Conservation (phyloP, 495 filamentous ascomycete species). For the Filosporella fistucella region DNA sequence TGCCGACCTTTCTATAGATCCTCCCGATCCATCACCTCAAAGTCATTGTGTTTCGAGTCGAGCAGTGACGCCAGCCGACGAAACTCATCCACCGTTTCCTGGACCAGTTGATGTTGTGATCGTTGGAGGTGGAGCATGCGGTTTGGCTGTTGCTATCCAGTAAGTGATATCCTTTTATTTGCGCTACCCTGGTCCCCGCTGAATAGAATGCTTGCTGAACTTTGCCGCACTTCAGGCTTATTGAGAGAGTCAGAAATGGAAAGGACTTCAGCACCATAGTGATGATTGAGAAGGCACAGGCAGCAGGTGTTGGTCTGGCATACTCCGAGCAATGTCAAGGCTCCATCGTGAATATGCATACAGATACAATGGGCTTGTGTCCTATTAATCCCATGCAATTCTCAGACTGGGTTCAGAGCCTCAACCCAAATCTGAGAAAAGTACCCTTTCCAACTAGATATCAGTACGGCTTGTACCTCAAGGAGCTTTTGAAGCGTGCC, state of each 20-base stretch:
- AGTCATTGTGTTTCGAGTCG: too few relatives aligned
- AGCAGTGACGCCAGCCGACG: neutral
- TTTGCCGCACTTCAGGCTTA: neutral
- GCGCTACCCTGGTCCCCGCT: neutral
- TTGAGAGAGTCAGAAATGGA: neutral
- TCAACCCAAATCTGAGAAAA: neutral
- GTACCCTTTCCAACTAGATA: neutral
- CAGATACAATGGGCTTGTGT: conserved; percentile 1
- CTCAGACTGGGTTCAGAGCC: neutral
- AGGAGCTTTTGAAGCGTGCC: neutral
- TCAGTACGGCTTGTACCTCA: neutral
- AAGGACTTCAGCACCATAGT: neutral
- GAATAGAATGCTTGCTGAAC: neutral
- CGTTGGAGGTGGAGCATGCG: neutral
- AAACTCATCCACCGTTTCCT: neutral
- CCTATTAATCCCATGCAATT: neutral
- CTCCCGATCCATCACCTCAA: too few relatives aligned
- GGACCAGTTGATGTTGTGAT: neutral
- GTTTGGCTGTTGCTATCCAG: neutral
- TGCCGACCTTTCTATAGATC: too few relatives aligned
- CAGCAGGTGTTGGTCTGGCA: neutral
- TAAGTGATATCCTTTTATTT: neutral
- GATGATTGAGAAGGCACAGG: neutral
- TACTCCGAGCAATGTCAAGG: neutral
- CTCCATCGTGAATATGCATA: neutral